A percentile compares a stretch with the other conserved stretches of the same genome.
Conservation (phyloP, 306 rosid genomes). For the Ammopiptanthus mongolicus region DNA sequence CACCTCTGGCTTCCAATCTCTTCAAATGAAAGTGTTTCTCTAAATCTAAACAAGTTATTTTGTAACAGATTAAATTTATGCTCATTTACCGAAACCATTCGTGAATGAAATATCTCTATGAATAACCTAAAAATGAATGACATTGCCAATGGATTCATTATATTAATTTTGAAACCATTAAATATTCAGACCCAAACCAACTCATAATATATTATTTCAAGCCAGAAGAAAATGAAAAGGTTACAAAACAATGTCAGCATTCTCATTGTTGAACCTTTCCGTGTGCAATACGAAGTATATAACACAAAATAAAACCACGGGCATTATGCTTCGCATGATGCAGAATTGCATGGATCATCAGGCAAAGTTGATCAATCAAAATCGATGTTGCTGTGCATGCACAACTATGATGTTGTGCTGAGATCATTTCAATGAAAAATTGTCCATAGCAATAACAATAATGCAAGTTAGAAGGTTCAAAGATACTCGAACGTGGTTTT, state of each 20-base stretch:
- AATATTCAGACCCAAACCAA: neutral
- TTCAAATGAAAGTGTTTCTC: neutral
- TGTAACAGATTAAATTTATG: neutral
- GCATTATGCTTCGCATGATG: neutral
- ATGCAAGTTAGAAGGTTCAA: neutral
- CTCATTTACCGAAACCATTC: neutral
- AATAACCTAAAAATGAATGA: neutral
- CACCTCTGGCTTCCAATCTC: conserved; percentile 45
- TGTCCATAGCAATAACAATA: neutral
- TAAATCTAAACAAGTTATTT: neutral
- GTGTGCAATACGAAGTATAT: neutral
- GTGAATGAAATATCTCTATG: neutral
- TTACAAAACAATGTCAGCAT: neutral
- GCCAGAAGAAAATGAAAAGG: neutral
- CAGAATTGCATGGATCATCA: too few relatives aligned
- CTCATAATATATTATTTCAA: neutral
- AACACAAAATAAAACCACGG: neutral
- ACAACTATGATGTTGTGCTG: neutral
- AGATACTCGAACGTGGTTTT: neutral
- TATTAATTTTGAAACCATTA: neutral
- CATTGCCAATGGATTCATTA: neutral
- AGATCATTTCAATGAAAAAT: neutral
- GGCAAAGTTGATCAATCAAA: neutral
- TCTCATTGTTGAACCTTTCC: neutral
- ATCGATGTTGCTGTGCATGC: neutral